Percentiles rank a stretch among this genome's conserved stretches.
Conservation (phyloP, 2,329 filamentous ascomycete species). For the Ophiocordyceps camponoti-floridani region DNA sequence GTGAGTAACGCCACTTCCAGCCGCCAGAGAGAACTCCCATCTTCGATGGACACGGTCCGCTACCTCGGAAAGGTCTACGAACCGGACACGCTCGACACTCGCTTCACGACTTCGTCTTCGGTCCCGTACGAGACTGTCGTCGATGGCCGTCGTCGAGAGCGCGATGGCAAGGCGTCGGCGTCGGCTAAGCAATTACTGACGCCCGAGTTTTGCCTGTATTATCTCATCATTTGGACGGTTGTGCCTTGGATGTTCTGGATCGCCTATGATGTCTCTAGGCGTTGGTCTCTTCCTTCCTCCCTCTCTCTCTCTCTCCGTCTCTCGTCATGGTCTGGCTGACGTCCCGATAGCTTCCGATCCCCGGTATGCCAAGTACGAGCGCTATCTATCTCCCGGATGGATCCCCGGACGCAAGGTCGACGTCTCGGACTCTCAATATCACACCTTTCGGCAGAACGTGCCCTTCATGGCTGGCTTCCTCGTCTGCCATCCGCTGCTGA, state of each 20-base stretch:
- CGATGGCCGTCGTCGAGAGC: slow-evolving; percentile 19
- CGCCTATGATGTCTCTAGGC: slow-evolving; percentile 69
- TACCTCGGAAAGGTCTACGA: slow-evolving; percentile 39
- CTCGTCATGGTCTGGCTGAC: neutral
- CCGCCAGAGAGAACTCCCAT: neutral
- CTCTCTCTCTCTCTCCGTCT: neutral
- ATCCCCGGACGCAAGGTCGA: slow-evolving; percentile 86
- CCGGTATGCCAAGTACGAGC: slow-evolving; percentile 57
- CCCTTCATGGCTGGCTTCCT: slow-evolving; percentile 63
- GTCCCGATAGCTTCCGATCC: slow-evolving; percentile 52
- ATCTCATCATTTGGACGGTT: slow-evolving; percentile 41
- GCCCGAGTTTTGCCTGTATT: slow-evolving; percentile 72
- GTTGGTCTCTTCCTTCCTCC: slow-evolving; percentile 28
- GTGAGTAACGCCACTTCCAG: neutral
- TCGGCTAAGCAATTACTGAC: slow-evolving; percentile 68
- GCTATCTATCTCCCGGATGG: slow-evolving; percentile 66
- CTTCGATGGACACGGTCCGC: slow-evolving; percentile 20
- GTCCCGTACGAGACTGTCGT: slow-evolving; percentile 44
- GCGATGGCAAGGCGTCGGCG: slow-evolving; percentile 18
- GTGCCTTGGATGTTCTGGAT: slow-evolving; percentile 84
- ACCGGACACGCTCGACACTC: slow-evolving; percentile 42
- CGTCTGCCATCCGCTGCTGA: slow-evolving; percentile 60
- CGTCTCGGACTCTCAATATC: slow-evolving; percentile 77
- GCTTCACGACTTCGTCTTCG: slow-evolving; percentile 50
- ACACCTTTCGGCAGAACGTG: slow-evolving; percentile 68